Percentiles rank a stretch among this genome's conserved stretches.
Conservation (phyloP, 352 stramenopile genomes). For the Phytopythium helicoides region DNA sequence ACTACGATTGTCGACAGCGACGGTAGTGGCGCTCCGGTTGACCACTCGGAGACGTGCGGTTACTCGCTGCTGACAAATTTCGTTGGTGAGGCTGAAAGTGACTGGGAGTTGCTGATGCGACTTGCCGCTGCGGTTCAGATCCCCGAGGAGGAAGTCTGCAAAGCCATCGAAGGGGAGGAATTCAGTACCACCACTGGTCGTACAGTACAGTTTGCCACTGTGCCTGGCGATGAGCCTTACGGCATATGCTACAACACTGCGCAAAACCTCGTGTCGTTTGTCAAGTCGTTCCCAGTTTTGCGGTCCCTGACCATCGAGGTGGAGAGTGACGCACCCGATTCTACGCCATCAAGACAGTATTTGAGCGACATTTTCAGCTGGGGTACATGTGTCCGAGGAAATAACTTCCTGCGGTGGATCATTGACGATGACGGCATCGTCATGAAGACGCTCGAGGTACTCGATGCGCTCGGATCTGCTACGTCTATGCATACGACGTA, state of each 20-base stretch:
- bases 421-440: background rate
- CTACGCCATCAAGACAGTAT: background rate
- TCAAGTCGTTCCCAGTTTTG: constrained; percentile 7
- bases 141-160: background rate
- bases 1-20: background rate
- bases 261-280: constrained; percentile 5
- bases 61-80: constrained; percentile 6
- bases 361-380: constrained; percentile 5
- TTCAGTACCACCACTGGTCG: constrained; percentile 1
- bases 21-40: too few relatives aligned
- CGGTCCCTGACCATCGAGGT: background rate
- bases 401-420: constrained; percentile 2
- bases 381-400: constrained; percentile 4
- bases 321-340: too few relatives aligned
- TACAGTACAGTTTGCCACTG: background rate
- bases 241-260: constrained; percentile 6
- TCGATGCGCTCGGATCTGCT: background rate
- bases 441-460: background rate
- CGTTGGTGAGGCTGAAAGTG: background rate
- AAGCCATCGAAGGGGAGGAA: background rate
- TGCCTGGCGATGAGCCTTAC: background rate
- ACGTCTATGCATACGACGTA: background rate
- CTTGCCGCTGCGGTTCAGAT: constrained; percentile 3
- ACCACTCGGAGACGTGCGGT: constrained; percentile 5
- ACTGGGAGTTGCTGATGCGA: background rate